Evolutionary conservation across 345 rosid species (phyloP).

Genomic region (Pugionium dolabratum): DNA sequence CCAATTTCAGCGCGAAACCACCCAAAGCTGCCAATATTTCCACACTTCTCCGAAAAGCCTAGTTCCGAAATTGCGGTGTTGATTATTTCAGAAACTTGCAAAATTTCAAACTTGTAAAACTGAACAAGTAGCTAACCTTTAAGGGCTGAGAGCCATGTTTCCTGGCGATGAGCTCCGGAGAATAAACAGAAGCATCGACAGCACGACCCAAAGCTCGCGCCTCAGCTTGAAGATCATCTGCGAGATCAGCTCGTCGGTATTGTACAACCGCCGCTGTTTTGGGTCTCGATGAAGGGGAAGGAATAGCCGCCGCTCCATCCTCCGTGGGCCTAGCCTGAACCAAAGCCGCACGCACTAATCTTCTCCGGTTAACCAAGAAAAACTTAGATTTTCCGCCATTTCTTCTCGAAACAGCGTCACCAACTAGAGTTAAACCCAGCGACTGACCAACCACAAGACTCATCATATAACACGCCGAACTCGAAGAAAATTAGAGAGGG

Average conservation of each 20-base stretch:
- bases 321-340: constrained; percentile 43
- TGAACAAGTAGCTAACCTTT: constrained; percentile 48
- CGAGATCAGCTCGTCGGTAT: constrained; percentile 46
- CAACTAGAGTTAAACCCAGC: constrained; percentile 24
- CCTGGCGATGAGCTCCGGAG: constrained; percentile 67
- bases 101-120: not conserved
- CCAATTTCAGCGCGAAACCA: constrained; percentile 65
- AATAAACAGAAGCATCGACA: constrained; percentile 72
- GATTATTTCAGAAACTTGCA: not conserved
- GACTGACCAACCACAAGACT: constrained; percentile 39
- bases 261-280: constrained; percentile 23
- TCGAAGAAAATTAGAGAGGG: not conserved
- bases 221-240: constrained; percentile 86
- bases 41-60: constrained; percentile 74
- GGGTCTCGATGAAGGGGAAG: constrained; percentile 32
- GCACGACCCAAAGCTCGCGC: constrained; percentile 83
- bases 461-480: constrained; percentile 21
- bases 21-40: constrained; percentile 68
- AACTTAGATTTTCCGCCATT: constrained; percentile 16
- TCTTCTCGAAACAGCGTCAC: constrained; percentile 20
- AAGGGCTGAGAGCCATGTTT: constrained; percentile 74
- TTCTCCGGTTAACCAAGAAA: constrained; percentile 16
- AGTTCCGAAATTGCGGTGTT: constrained; percentile 12
- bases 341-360: constrained; percentile 44
- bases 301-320: constrained; percentile 34